These are phyloP conservation scores for Penicillium flavigenum DNA, from an alignment of 495 filamentous ascomycete genomes.

Conservation along the genomic window DNA sequence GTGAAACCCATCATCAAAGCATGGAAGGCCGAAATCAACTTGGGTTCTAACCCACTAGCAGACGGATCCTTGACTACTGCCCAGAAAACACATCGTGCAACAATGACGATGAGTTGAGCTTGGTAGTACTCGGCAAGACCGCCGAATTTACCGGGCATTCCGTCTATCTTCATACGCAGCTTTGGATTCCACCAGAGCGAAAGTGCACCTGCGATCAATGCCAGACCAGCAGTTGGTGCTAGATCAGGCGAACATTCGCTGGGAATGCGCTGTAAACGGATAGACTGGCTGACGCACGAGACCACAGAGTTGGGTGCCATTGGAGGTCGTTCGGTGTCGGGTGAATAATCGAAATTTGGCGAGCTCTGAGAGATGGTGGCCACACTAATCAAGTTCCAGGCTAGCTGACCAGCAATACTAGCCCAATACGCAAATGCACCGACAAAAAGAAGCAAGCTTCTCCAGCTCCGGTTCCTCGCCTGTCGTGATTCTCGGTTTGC, in stretches of 20 bases:
- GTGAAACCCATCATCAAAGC: slow-evolving; percentile 54
- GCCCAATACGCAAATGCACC: slow-evolving; percentile 54
- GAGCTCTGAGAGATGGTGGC: slow-evolving; percentile 20
- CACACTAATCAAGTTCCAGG: slow-evolving; percentile 41
- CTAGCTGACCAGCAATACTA: slow-evolving; percentile 47
- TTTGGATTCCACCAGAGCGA: slow-evolving; percentile 78
- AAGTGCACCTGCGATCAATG: slow-evolving; percentile 52
- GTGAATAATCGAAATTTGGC: slow-evolving; percentile 12
- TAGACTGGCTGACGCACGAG: slow-evolving; percentile 33
- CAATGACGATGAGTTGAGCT: slow-evolving; percentile 61
- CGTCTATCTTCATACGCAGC: slow-evolving; percentile 61
- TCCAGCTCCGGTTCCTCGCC: slow-evolving; percentile 50
- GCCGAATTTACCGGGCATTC: slow-evolving; percentile 60
- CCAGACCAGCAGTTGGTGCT: slow-evolving; percentile 43
- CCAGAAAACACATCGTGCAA: slow-evolving; percentile 55
- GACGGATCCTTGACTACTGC: slow-evolving; percentile 49
- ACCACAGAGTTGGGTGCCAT: slow-evolving; percentile 17
- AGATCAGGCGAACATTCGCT: slow-evolving; percentile 32
- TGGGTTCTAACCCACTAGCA: slow-evolving; percentile 41
- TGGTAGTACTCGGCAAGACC: slow-evolving; percentile 69
- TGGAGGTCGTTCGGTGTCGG: not conserved
- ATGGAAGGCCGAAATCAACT: slow-evolving; percentile 52
- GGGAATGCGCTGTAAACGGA: slow-evolving; percentile 23
- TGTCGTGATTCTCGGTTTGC: slow-evolving; percentile 41
- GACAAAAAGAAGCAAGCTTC: slow-evolving; percentile 44